phyloP scores from a whole-genome alignment of 2,329 filamentous ascomycete genomes.

The Calonectria honghensis region DNA sequence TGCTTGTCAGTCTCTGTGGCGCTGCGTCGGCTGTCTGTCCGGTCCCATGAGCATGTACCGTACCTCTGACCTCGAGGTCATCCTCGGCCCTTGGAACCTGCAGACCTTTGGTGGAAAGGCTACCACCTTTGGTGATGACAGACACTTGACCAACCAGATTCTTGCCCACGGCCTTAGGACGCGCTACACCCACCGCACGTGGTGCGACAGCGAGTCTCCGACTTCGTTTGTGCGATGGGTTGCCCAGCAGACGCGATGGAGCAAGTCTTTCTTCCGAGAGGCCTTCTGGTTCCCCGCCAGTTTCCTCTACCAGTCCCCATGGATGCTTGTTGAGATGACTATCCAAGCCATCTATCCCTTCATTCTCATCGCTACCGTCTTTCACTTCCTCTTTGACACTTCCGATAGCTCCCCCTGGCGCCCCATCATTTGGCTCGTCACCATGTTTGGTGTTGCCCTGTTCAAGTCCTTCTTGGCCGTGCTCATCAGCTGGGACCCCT shows the following conservation, averaged over 20 bases:
- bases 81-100: constrained; percentile 42
- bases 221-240: constrained; percentile 42
- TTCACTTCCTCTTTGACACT: constrained; percentile 42
- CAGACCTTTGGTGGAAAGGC: constrained; percentile 42
- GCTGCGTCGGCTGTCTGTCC: constrained; percentile 42
- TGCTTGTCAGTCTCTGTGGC: constrained; percentile 42
- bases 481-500: constrained; percentile 40
- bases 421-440: constrained; percentile 41
- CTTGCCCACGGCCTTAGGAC: constrained; percentile 40
- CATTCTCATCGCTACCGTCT: constrained; percentile 43
- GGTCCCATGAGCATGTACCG: constrained; percentile 45
- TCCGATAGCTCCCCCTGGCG: constrained; percentile 32
- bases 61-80: constrained; percentile 37
- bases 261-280: constrained; percentile 45
- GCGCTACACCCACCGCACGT: constrained; percentile 42
- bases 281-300: constrained; percentile 44
- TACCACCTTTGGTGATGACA: constrained; percentile 42
- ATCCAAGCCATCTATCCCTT: constrained; percentile 44
- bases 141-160: constrained; percentile 41
- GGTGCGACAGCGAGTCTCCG: constrained; percentile 44
- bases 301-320: constrained; percentile 42
- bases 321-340: constrained; percentile 44
- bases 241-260: constrained; percentile 43
- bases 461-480: constrained; percentile 43
- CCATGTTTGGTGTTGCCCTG: constrained; percentile 43